A percentile compares a stretch with the other conserved stretches of the same genome.
phyloP scores from a whole-genome alignment of 2,329 filamentous ascomycete species.

The Cladosporium sp. region DNA sequence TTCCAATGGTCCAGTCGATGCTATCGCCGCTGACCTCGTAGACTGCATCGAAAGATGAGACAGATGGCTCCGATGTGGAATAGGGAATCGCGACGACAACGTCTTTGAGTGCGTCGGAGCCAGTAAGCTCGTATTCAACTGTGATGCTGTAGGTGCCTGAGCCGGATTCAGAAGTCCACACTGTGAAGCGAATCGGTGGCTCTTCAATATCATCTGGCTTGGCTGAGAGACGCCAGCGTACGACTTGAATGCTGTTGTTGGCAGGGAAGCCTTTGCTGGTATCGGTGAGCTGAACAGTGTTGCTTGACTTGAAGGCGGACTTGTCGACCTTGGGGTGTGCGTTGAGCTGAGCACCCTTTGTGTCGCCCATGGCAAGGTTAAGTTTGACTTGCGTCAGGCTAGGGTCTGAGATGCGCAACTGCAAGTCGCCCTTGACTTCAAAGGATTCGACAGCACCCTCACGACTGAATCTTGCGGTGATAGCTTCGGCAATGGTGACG shows the following conservation, averaged over 20 bases:
- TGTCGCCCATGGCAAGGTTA: conserved; percentile 68
- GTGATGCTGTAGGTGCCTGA: conserved; percentile 83
- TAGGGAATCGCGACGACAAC: conserved; percentile 88
- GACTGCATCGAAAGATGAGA: conserved; percentile 88
- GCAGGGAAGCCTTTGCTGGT: conserved; percentile 82
- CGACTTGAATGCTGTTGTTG: conserved; percentile 87
- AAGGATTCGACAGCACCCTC: conserved; percentile 85
- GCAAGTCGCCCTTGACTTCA: conserved; percentile 85
- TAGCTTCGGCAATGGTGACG: conserved; percentile 81
- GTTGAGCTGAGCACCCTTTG: conserved; percentile 83
- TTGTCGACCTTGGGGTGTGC: conserved; percentile 97
- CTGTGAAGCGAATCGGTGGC: conserved; percentile 91
- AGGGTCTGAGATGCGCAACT: conserved; percentile 83
- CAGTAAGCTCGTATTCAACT: conserved; percentile 90
- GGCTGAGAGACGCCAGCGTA: conserved; percentile 85
- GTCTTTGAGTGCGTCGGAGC: conserved; percentile 72
- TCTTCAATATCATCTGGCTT: conserved; percentile 75
- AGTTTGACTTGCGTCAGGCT: conserved; percentile 90
- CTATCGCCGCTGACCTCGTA: conserved; percentile 93
- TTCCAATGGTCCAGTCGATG: conserved; percentile 89
- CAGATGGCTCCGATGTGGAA: conserved; percentile 73
- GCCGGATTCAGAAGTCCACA: conserved; percentile 90
- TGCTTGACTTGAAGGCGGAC: conserved; percentile 74
- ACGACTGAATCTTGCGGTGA: conserved; percentile 80
- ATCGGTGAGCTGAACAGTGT: conserved; percentile 86